phyloP scores from a whole-genome alignment of 179 eudicot species.

The Beta lomatogona region DNA sequence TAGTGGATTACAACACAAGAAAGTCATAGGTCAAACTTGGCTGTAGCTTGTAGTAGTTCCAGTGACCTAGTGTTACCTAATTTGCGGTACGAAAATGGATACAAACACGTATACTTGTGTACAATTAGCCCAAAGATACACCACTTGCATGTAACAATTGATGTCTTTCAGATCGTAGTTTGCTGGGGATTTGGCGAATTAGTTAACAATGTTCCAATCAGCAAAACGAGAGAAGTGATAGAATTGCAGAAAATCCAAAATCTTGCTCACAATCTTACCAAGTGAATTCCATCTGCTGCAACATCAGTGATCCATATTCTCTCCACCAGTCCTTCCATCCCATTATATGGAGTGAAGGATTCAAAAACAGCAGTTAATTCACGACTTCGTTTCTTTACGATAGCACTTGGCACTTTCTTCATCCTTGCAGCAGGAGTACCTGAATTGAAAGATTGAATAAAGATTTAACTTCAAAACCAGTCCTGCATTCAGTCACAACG shows the following conservation, averaged over 20 bases:
- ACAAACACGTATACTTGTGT: no score
- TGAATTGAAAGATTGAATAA: slow-evolving; percentile 26
- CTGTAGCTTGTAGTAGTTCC: background rate
- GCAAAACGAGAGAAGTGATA: background rate
- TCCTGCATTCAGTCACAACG: background rate
- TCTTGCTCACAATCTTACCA: slow-evolving; percentile 49
- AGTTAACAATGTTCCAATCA: background rate
- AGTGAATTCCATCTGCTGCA: slow-evolving; percentile 86
- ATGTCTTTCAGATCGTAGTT: no score
- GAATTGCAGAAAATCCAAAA: background rate
- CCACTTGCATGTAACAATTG: no score
- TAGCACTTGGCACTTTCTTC: slow-evolving; percentile 89
- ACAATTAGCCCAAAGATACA: no score
- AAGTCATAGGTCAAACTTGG: background rate
- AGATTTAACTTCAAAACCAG: background rate
- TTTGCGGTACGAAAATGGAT: no score
- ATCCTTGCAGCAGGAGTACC: slow-evolving; percentile 99
- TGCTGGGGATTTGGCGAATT: no score
- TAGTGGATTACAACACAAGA: background rate
- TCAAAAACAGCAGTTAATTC: slow-evolving; percentile 88
- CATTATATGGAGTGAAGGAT: slow-evolving; percentile 82
- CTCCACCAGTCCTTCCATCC: slow-evolving; percentile 85
- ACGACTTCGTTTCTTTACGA: slow-evolving; percentile 98
- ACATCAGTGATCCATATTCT: slow-evolving; percentile 93
- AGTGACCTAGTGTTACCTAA: no score